A percentile compares a stretch with the other conserved stretches of the same genome.
phyloP scores from a whole-genome alignment of 106 monocot genomes.

The Alisma plantagoaquatica region DNA sequence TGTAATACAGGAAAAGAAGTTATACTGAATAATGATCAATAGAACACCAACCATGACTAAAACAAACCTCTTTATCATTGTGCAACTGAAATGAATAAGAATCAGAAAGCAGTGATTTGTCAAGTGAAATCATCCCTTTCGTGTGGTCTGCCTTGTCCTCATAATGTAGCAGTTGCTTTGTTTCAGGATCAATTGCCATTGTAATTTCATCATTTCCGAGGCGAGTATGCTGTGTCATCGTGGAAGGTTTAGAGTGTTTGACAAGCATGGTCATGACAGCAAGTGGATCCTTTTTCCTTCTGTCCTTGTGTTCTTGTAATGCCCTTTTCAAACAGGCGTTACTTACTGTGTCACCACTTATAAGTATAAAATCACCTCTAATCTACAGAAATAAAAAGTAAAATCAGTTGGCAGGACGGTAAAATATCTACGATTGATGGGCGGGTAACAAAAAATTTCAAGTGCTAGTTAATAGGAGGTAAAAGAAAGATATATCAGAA shows the following conservation, averaged over 20 bases:
- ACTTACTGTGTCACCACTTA: slow-evolving; percentile 95
- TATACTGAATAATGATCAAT: no score
- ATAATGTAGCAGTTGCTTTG: slow-evolving; percentile 81
- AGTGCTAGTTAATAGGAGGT: no score
- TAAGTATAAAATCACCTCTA: slow-evolving; percentile 90
- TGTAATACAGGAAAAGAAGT: no score
- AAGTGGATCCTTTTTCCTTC: slow-evolving; percentile 89
- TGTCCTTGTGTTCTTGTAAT: slow-evolving; percentile 84
- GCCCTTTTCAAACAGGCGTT: slow-evolving; percentile 76
- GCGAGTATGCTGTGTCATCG: slow-evolving; percentile 65
- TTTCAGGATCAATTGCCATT: slow-evolving; percentile 87
- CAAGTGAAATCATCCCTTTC: slow-evolving; percentile 41
- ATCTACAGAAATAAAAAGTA: slow-evolving; percentile 42
- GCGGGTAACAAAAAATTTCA: no score
- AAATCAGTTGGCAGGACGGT: no score
- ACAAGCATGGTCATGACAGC: slow-evolving; percentile 97
- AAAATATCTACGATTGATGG: no score
- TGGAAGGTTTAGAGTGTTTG: slow-evolving; percentile 65
- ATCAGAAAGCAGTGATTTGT: slow-evolving; percentile 50
- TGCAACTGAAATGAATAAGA: slow-evolving; percentile 53
- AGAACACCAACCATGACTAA: no score
- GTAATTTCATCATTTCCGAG: slow-evolving; percentile 83
- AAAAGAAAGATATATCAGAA: no score
- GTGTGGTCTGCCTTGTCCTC: slow-evolving; percentile 69
- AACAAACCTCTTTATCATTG: slow-evolving; percentile 78